phyloP scores from a whole-genome alignment of 768 basidiomycete genomes.

The Cystobasidium tubakii region DNA sequence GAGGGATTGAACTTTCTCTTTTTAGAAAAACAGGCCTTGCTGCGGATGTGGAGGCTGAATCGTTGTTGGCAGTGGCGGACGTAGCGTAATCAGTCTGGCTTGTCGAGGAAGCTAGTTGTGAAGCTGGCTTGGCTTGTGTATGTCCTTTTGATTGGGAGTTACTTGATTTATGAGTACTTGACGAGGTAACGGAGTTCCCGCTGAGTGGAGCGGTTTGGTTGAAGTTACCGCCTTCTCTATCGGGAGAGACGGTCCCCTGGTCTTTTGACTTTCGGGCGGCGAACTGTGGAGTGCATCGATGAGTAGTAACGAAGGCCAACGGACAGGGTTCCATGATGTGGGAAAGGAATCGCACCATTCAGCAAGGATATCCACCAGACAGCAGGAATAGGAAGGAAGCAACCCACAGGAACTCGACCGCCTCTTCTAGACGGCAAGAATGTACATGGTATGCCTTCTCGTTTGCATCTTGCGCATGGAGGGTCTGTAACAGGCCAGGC shows the following conservation, averaged over 20 bases:
- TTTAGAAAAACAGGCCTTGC: background rate
- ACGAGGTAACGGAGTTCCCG: background rate
- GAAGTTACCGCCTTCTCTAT: background rate
- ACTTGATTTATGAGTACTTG: background rate
- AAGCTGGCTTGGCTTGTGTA: background rate
- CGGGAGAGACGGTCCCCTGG: background rate
- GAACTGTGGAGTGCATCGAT: too few species aligned
- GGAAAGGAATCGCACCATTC: background rate
- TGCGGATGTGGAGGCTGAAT: background rate
- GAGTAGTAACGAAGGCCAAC: too few species aligned
- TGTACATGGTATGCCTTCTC: conserved; percentile 39
- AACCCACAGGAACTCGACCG: conserved; percentile 29
- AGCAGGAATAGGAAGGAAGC: background rate
- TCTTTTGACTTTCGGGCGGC: background rate
- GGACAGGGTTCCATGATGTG: background rate
- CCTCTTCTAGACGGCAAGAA: conserved; percentile 36
- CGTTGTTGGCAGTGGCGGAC: background rate
- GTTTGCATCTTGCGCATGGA: conserved; percentile 43
- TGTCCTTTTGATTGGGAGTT: background rate
- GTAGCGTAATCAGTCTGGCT: background rate
- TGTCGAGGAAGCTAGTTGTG: background rate
- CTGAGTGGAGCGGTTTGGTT: background rate
- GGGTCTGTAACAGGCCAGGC: too few species aligned
- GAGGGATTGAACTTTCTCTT: conserved; percentile 1
- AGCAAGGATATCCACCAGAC: background rate